These are phyloP conservation scores for Tetrahymena malaccensis DNA, from an alignment of 73 alveolate genomes.

Conservation along the genomic window DNA sequence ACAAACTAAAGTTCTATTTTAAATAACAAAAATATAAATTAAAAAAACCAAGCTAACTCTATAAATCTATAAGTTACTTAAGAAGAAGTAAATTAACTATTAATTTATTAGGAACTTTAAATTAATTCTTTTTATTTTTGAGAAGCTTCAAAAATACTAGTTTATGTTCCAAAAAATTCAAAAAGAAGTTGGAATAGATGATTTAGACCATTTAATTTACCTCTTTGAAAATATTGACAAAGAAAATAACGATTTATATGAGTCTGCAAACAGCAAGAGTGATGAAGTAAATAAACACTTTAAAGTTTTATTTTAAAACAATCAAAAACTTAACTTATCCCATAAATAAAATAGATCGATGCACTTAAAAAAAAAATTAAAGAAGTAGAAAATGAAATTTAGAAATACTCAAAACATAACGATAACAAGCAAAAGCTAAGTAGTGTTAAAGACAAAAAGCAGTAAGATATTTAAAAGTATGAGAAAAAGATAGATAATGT, in stretches of 20 bases:
- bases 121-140: neutral
- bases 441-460: neutral
- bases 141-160: neutral
- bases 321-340: neutral
- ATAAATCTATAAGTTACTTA: neutral
- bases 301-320: neutral
- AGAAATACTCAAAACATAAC: neutral
- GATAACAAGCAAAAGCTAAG: neutral
- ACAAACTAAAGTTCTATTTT: neutral
- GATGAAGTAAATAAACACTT: neutral
- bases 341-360: neutral
- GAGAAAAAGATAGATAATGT: neutral
- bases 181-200: neutral
- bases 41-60: neutral
- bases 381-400: neutral
- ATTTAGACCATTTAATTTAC: neutral
- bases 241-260: neutral
- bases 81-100: neutral
- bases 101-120: neutral
- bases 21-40: neutral
- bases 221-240: neutral
- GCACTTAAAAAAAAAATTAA: neutral
- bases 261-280: neutral
- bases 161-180: neutral
- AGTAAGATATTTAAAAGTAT: neutral